Evolutionary conservation across 306 rosid species (phyloP), one percentile per base, ranked within the genome.

Genomic region (Betula pendula): DNA sequence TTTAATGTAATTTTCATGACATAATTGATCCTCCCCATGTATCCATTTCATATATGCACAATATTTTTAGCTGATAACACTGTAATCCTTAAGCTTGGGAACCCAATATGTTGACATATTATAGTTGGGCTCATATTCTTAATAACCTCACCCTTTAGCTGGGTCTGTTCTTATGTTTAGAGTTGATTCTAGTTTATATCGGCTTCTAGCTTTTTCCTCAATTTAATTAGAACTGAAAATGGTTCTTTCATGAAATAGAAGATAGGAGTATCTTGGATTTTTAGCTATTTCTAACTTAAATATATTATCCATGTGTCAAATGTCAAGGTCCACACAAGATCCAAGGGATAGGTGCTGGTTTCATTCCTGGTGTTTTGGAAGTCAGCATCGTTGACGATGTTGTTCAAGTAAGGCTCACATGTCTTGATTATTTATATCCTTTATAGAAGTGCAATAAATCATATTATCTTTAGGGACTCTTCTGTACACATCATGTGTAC

Each of bases 291-390:
- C 43, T 85, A 76, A 77, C 19, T 25, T 70, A 40, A 44, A 67
- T 27, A 22, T 74, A 77, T 47, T 73, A 44, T 49, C 71, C 70
- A 25, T 49, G 19, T 72, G 72, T 65, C 45, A 67, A 67, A 74
- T 86, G 79, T 78, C 38, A 75, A 92, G 97, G 97, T 81, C 93
- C 96, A 19, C 97, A 92, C 85, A 92, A 89, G 88, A 92, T 92
- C 86, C 92, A 92, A 86, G 97, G 97, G 84, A 92, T 92, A 73
- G 97, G 97, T 47, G 96, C 93, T 76, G 97, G 96, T 75, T 92
- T 92, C 79, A 48, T 90, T 59, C 96, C 92, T 14, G 91, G 89
- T n/a, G 97, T 92, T 79, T 82, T 92, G 79, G 96, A 92, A 2
- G 88, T 87, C 75, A 76, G 73, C 76, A 79, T 90, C 79, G 48